phyloP scores from a whole-genome alignment of 441 rosid genomes.

The Eugenia klotzschiana region DNA sequence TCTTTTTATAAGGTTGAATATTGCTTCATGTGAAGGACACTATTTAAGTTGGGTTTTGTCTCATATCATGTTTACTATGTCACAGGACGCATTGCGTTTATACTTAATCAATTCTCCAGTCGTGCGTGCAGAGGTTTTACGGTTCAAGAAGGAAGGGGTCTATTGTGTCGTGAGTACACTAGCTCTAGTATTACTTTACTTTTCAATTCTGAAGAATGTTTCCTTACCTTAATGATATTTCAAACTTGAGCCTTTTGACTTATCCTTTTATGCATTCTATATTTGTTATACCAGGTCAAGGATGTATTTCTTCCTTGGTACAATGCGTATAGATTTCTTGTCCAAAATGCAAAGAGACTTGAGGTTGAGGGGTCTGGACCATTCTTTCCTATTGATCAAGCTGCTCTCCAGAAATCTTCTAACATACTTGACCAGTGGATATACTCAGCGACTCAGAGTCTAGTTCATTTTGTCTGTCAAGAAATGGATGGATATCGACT shows the following conservation, averaged over 20 bases:
- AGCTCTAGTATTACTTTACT: neutral
- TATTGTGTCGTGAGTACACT: conserved; percentile 73
- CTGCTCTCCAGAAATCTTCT: conserved; percentile 50
- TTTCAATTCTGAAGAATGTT: neutral
- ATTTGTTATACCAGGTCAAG: conserved; percentile 49
- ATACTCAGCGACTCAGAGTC: conserved; percentile 94
- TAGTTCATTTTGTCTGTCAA: conserved; percentile 70
- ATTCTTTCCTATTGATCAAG: conserved; percentile 53
- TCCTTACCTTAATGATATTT: neutral
- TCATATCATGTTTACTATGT: neutral
- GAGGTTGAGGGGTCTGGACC: conserved; percentile 68
- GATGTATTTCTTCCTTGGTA: conserved; percentile 99
- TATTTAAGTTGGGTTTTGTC: neutral
- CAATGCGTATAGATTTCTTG: conserved; percentile 95
- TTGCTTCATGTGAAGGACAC: neutral
- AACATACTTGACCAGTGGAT: conserved; percentile 99
- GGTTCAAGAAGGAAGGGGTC: conserved; percentile 88
- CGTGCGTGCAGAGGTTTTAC: conserved; percentile 88
- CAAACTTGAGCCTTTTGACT: neutral
- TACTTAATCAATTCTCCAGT: conserved; percentile 96
- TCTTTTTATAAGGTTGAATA: neutral
- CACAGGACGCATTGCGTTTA: conserved; percentile 84
- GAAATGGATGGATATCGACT: conserved; percentile 97
- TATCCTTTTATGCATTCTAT: neutral
- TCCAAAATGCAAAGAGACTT: conserved; percentile 96